Evolutionary conservation across 495 filamentous ascomycete genomes (phyloP), one percentile per base, ranked within the genome.

Genomic region (Penicillium desertorum): DNA sequence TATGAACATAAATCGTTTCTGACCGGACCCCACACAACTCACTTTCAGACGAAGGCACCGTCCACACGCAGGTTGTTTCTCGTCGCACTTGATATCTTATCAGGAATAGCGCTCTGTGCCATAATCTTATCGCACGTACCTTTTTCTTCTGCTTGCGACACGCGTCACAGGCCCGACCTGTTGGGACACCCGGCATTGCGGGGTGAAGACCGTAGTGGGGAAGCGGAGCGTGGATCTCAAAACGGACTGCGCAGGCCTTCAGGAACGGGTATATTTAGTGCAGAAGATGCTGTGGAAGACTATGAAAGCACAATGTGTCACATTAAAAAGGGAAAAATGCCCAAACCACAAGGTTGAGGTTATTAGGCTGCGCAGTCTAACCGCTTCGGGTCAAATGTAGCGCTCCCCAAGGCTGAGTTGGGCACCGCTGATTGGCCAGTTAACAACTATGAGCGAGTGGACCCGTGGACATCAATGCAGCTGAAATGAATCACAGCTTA

Each of bases 121-220:
- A 22, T 1, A 12, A 29, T 7, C 20, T 12, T 1, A 2, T n/a
- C 27, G 9, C 3, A 32, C 53, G 23, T 62, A 81, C 80, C 73
- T 81, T 81, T 65, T 83, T 82, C 70, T 81, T 83, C 53, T 76
- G 74, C 48, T 75, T 73, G 29, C 79, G 77, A 61, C 79, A 83
- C 7, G 62, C 73, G 29, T 81, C 75, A 55, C 80, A 83, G 23
- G 73, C 78, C 56, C 71, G 71, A 29, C 76, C 72, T 5, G 74
- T 71, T 10, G 76, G 77, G 14, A 82, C 79, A 7, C 80, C 79
- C 0, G 79, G 79, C 80, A 83, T 83, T 4, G 45, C 52, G 45
- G 37, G 32, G 19, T 23, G 3, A 37, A 37, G 16, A 30, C 30
- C 19, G 27, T 27, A 12, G 37, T 25, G 22, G 20, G 7, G 23